Evolutionary conservation across 768 basidiomycete species (phyloP), one percentile per base, ranked within the genome.

Genomic region (Naganishia onofrii): DNA sequence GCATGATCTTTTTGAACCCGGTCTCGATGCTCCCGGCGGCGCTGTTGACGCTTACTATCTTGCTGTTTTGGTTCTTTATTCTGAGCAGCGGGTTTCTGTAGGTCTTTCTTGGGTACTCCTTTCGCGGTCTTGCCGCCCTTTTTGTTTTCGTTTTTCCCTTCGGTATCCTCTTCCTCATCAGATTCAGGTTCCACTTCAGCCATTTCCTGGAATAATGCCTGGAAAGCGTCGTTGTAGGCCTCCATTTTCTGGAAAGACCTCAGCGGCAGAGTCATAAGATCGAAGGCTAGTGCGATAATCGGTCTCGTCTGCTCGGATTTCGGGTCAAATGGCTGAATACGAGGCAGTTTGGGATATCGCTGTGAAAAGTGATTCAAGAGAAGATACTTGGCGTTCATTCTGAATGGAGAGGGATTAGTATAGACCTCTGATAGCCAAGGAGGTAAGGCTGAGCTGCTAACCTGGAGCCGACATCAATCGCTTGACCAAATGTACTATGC

Each of bases 331-430:
- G 71, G 54, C n/a, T 80, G 80, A 4, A 85, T 82, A 29, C 86
- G 86, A 3, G 92, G 92, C 77, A 94, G 83, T 74, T 90, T 92
- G 21, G 94, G 92, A 80, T 95, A 94, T 32, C 93, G 88, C 48
- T 91, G 91, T 12, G 93, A 96, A 82, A 97, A 97, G 79, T 97
- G 94, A 0, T 93, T 98, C 26, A 98, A 85, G n/a, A 97, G 86
- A 51, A 92, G 84, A 72, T 92, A 88, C 66, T 87, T 82, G 0
- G 93, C 93, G 12, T 86, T 84, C 93, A 95, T 95, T 71, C 92
- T 94, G 68, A 46, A 36, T 54, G 36, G 21, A 52, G 3, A 64
- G 21, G 69, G 31, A 28, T 69, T 56, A 48, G 70, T 12, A 28
- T 9, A 13, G 23, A 52, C 42, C 6, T 4, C 23, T 17, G 48